Base-by-base conservation (phyloP, 352 stramenopile genomes). In the Phytophthora ohioensis region DNA sequence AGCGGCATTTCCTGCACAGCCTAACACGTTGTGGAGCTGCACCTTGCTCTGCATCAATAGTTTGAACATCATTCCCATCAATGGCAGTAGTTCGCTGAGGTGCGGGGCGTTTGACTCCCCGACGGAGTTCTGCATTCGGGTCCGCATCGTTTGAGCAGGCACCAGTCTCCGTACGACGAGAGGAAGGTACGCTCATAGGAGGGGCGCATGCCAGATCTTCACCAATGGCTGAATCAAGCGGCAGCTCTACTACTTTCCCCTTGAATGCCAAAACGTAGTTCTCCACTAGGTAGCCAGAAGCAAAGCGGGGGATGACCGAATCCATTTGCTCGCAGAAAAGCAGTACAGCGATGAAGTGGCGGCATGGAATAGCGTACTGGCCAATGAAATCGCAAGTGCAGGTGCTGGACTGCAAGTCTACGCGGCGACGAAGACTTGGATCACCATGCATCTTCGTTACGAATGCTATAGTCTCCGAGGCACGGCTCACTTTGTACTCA, bases 331-430 rank as follows among this genome's bases (percentile, higher is more conserved):
- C 57, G 32, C 76, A 88, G 49, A 85, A 88, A 15, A 88, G 61
- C 69, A 85, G 66, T 34, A 82, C 82, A 2, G 82, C 80, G 48
- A 91, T 82, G 53, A 91, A 49, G 57, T 91, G 82, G n/a, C 79
- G 78, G 36, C 82, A 91, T 32, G 82, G 82, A 35, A 88, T 86
- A 9, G 71, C 76, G 59, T 78, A 76, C 57, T 91, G 80, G 42
- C 82, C 68, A 62, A 88, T 87, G 69, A 88, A 91, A 17, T 69
- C 48, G 57, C 82, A 91, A 13, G 79, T 75, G 57, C 80, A 91
- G 51, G 76, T 77, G 41, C 74, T 84, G 31, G 71, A 38, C 32
- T 71, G 57, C 27, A 91, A 65, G 46, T 91, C 82, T 3, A 88
- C 76, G 10, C 80, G 78, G 31, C 71, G 75, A 12, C 69, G 76